A percentile compares a stretch with the other conserved stretches of the same genome.
Conservation (phyloP, 371 early-diverging fungal species). For the Lichtheimia corymbifera region DNA sequence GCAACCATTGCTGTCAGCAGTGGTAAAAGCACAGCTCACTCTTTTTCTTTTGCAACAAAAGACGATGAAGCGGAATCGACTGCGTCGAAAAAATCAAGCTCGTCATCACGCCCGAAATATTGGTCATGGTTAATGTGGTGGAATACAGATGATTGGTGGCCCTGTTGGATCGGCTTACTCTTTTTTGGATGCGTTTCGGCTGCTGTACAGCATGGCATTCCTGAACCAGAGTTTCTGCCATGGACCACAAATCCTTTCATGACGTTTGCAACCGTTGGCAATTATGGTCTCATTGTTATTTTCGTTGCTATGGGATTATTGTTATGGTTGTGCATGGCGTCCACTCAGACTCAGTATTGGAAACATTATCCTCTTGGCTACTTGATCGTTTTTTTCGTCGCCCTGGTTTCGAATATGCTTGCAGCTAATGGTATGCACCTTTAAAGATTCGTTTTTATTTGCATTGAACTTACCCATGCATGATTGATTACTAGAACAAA, state of each 20-base stretch:
- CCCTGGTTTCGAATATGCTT: conserved; percentile 58
- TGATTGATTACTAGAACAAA: background rate
- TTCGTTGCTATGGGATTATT: conserved; percentile 51
- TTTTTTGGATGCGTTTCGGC: conserved; percentile 56
- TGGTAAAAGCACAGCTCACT: too few relatives aligned
- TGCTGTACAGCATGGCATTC: conserved; percentile 49
- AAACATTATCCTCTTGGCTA: conserved; percentile 49
- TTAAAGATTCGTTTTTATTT: background rate
- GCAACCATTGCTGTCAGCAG: too few relatives aligned
- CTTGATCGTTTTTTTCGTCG: conserved; percentile 45
- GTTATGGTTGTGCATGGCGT: conserved; percentile 51
- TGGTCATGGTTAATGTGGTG: conserved; percentile 56
- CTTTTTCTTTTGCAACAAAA: too few relatives aligned
- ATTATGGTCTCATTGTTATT: conserved; percentile 53
- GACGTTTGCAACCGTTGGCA: conserved; percentile 44
- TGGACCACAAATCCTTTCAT: conserved; percentile 59
- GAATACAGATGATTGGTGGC: conserved; percentile 70
- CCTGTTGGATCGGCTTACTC: conserved; percentile 62
- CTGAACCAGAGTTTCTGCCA: conserved; percentile 45
- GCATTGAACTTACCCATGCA: background rate
- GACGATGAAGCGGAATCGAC: too few relatives aligned
- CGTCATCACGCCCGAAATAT: background rate
- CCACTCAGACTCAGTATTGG: conserved; percentile 42
- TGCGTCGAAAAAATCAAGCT: too few relatives aligned
- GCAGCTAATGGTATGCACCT: conserved; percentile 51